These are phyloP conservation scores for Garcia nutans DNA, from an alignment of 345 rosid genomes.

Conservation along the genomic window DNA sequence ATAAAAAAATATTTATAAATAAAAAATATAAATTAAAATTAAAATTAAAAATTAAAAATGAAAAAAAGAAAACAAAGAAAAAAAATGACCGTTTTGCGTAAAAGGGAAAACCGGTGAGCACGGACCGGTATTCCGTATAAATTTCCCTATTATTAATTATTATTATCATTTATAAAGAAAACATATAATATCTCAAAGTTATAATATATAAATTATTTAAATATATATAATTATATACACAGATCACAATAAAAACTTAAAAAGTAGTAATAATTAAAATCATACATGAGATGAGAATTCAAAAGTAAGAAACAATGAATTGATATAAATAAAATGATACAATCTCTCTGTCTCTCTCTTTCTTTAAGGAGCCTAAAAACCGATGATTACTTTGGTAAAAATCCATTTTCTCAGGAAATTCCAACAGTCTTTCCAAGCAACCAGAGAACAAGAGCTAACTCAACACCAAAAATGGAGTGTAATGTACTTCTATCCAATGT, in stretches of 20 bases:
- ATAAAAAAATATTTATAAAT: too few species aligned
- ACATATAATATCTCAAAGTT: too few species aligned
- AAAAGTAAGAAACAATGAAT: background rate
- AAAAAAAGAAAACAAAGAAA: too few species aligned
- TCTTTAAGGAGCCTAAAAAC: background rate
- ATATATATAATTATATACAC: too few species aligned
- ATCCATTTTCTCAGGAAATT: constrained; percentile 39
- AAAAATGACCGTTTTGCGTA: too few species aligned
- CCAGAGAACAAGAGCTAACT: constrained; percentile 89
- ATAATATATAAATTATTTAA: too few species aligned
- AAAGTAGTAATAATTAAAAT: background rate
- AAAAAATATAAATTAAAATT: too few species aligned
- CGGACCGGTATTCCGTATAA: too few species aligned
- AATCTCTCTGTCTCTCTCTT: background rate
- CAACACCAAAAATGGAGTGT: constrained; percentile 78
- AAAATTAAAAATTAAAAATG: too few species aligned
- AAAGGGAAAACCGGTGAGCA: too few species aligned
- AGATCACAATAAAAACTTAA: background rate
- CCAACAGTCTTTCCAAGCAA: constrained; percentile 85
- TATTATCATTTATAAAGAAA: too few species aligned
- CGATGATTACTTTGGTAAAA: background rate
- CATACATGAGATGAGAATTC: background rate
- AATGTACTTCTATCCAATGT: constrained; percentile 73
- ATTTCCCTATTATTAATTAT: too few species aligned
- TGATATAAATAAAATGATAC: background rate